These are phyloP conservation scores for Globisporangium parvum DNA, from an alignment of 352 stramenopile genomes.

Conservation along the genomic window DNA sequence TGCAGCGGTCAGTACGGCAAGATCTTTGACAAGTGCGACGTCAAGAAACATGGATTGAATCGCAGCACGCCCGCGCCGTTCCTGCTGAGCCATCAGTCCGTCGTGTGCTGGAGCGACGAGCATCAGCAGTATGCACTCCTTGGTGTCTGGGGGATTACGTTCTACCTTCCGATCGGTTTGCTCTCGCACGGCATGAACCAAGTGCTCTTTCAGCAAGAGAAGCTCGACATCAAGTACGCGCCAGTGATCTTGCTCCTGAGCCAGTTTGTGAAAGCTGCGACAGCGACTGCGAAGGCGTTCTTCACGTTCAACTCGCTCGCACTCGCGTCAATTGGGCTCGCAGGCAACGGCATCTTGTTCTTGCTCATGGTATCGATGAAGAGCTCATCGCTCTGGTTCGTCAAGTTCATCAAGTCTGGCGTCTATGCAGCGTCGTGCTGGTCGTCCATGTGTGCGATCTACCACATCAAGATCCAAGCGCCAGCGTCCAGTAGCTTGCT, in stretches of 20 bases:
- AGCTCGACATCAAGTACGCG: constrained; percentile 58
- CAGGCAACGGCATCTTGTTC: constrained; percentile 31
- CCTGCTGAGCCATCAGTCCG: constrained; percentile 30
- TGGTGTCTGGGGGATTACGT: constrained; percentile 46
- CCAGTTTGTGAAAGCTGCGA: constrained; percentile 46
- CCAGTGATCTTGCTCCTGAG: constrained; percentile 41
- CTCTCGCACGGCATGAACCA: constrained; percentile 58
- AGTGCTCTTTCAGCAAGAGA: constrained; percentile 55
- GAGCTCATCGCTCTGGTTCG: constrained; percentile 52
- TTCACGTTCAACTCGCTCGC: constrained; percentile 35
- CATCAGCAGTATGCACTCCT: constrained; percentile 46
- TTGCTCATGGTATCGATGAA: constrained; percentile 29
- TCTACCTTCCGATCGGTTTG: constrained; percentile 53
- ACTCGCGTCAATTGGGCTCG: constrained; percentile 28
- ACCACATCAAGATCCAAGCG: constrained; percentile 19
- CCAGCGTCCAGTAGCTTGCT: constrained; percentile 37
- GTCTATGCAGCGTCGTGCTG: constrained; percentile 53
- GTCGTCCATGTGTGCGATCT: constrained; percentile 44
- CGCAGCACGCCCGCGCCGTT: constrained; percentile 19
- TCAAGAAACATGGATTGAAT: background rate
- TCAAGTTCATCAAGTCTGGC: constrained; percentile 44
- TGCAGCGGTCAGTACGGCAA: constrained; percentile 15
- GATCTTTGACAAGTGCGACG: constrained; percentile 8
- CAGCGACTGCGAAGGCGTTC: constrained; percentile 34
- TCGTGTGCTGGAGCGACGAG: constrained; percentile 35